Percentiles rank a stretch among this genome's conserved stretches.
Evolutionary conservation across 2,329 filamentous ascomycete genomes (phyloP).

Genomic region (Phialophora tarda): DNA sequence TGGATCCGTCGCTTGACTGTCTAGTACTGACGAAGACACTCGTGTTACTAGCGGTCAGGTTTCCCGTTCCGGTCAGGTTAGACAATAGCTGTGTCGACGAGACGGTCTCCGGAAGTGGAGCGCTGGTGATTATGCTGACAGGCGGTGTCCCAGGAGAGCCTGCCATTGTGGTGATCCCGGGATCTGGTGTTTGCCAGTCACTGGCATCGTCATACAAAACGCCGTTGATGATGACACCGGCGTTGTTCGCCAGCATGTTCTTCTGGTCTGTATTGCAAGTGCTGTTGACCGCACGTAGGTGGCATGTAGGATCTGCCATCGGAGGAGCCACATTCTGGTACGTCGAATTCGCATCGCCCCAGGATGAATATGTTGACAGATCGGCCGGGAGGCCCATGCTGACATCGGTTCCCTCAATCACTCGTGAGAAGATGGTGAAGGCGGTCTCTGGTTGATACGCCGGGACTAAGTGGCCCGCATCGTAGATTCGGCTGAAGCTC

Average conservation of each 20-base stretch:
- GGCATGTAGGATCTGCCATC: constrained; percentile 63
- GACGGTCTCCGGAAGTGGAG: constrained; percentile 15
- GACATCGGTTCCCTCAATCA: constrained; percentile 57
- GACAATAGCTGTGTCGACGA: constrained; percentile 6
- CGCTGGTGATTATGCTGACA: constrained; percentile 34
- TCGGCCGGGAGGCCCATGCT: constrained; percentile 58
- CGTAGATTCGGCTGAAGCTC: constrained; percentile 57
- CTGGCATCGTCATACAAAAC: constrained; percentile 56
- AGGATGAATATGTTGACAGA: constrained; percentile 60
- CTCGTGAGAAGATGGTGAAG: constrained; percentile 60
- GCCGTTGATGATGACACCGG: constrained; percentile 66
- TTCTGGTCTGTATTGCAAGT: constrained; percentile 62
- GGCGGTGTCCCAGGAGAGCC: constrained; percentile 42
- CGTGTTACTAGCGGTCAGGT: constrained; percentile 1
- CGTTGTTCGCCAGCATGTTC: constrained; percentile 53
- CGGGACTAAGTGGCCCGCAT: constrained; percentile 60
- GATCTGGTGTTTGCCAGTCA: constrained; percentile 46
- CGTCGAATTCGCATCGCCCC: constrained; percentile 63
- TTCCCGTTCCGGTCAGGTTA: not conserved
- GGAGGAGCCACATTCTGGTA: constrained; percentile 60
- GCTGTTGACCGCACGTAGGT: constrained; percentile 57
- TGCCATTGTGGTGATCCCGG: constrained; percentile 36
- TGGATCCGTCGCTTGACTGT: constrained; percentile 2
- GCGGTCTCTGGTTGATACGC: constrained; percentile 60
- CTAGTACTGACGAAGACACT: not conserved